Conservation (phyloP, 352 stramenopile species). For the Globisporangium cederbergense region DNA sequence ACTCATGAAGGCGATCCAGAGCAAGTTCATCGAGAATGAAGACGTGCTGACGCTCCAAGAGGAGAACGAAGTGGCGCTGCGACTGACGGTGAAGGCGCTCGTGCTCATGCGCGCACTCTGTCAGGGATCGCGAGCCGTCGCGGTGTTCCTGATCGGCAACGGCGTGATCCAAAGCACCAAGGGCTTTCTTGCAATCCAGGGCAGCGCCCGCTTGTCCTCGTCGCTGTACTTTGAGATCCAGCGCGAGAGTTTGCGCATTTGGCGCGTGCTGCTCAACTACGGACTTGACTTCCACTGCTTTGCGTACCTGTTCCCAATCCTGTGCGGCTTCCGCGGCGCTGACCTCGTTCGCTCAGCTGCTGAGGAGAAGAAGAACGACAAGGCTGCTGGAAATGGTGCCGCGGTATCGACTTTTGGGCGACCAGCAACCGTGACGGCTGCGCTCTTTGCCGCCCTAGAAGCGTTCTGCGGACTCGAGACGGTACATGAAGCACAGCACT, state of each 20-base stretch:
- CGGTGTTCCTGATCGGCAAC: slow-evolving; percentile 31
- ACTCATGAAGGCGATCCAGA: slow-evolving; percentile 42
- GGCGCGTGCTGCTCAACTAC: slow-evolving; percentile 62
- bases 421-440: slow-evolving; percentile 12
- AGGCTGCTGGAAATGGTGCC: not conserved
- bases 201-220: slow-evolving; percentile 1
- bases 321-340: slow-evolving; percentile 34
- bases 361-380: not conserved
- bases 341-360: slow-evolving; percentile 16
- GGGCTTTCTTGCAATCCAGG: slow-evolving; percentile 46
- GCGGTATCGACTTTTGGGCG: not conserved
- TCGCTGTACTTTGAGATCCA: slow-evolving; percentile 34
- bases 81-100: slow-evolving; percentile 39
- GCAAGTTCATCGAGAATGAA: slow-evolving; percentile 52
- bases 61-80: slow-evolving; percentile 26
- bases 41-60: slow-evolving; percentile 31
- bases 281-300: slow-evolving; percentile 69
- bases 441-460: slow-evolving; percentile 49
- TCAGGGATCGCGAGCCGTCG: slow-evolving; percentile 43
- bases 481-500: slow-evolving; percentile 56
- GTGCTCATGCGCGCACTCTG: slow-evolving; percentile 42
- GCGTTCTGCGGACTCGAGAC: slow-evolving; percentile 38
- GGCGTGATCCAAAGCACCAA: slow-evolving; percentile 59
- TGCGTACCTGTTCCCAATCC: slow-evolving; percentile 53
- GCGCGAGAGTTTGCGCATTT: slow-evolving; percentile 56